phyloP scores from a whole-genome alignment of 257 asterid genomes.

The Ophiorrhiza pumila region DNA sequence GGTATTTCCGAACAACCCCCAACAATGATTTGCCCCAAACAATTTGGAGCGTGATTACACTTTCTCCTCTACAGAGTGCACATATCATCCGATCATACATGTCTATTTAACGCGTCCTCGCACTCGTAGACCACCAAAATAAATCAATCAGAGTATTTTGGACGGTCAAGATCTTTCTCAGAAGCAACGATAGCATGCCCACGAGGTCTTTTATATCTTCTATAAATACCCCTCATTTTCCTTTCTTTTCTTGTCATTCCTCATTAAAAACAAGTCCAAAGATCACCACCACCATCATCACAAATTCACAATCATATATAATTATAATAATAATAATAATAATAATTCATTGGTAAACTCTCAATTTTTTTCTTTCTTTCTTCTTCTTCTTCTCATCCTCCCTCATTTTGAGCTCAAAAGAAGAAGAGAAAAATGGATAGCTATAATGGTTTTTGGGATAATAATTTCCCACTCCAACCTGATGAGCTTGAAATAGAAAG shows the following conservation, averaged over 20 bases:
- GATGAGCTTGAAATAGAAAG: slow-evolving; percentile 55
- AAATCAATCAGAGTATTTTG: background rate
- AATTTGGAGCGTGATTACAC: too few species aligned
- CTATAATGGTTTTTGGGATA: slow-evolving; percentile 54
- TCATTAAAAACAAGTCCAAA: background rate
- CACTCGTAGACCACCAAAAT: background rate
- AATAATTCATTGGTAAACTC: too few species aligned
- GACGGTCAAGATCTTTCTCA: slow-evolving; percentile 26
- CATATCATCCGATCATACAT: too few species aligned
- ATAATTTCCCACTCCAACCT: slow-evolving; percentile 48
- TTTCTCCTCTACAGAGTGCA: too few species aligned
- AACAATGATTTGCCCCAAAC: too few species aligned
- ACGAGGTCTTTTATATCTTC: slow-evolving; percentile 5
- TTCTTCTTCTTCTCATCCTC: background rate
- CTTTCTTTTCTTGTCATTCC: background rate
- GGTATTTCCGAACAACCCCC: too few species aligned
- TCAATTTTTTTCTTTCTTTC: background rate
- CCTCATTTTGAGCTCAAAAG: background rate
- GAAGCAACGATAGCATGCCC: slow-evolving; percentile 10
- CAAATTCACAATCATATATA: background rate
- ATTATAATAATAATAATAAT: too few species aligned
- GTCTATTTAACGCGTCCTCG: slow-evolving; percentile 16
- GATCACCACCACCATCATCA: background rate
- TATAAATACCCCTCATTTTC: background rate
- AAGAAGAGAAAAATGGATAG: slow-evolving; percentile 32